These are phyloP conservation scores for Zoysia pacifica DNA, from an alignment of 176 grass and related monocot species.

Conservation along the genomic window DNA sequence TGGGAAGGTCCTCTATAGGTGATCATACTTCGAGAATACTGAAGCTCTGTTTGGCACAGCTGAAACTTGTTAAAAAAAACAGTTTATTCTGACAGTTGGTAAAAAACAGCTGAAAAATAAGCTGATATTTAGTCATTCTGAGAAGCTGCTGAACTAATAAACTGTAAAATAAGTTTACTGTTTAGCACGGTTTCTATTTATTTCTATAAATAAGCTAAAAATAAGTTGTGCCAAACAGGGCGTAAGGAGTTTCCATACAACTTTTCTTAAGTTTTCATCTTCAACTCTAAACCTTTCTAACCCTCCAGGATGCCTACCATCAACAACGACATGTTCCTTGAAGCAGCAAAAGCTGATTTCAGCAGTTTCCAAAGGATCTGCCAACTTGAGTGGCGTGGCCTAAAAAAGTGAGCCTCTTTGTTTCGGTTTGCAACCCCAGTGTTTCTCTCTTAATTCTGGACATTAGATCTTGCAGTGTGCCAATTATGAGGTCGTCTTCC, in stretches of 20 bases:
- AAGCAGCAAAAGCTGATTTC: conserved; percentile 58
- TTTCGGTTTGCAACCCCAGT: neutral
- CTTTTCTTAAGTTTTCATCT: neutral
- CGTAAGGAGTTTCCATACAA: neutral
- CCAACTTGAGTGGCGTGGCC: conserved; percentile 48
- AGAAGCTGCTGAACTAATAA: no score
- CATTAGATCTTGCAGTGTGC: neutral
- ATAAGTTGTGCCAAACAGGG: no score
- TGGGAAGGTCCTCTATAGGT: conserved; percentile 41
- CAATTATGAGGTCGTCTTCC: no score
- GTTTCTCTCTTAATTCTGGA: neutral
- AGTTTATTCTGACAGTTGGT: no score
- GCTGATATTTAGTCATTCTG: no score
- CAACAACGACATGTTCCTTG: conserved; percentile 57
- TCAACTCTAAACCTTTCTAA: neutral
- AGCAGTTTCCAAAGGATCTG: conserved; percentile 41
- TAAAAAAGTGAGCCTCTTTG: conserved; percentile 39
- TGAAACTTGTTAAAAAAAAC: no score
- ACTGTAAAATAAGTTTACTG: no score
- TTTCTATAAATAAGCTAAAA: no score
- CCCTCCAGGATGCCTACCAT: conserved; percentile 54
- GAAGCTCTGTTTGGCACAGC: no score
- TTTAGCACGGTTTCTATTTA: no score
- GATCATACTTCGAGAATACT: neutral
- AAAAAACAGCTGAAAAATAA: no score